Base-by-base conservation (phyloP, 2,329 filamentous ascomycete species). In the Sporothrix globosa region DNA sequence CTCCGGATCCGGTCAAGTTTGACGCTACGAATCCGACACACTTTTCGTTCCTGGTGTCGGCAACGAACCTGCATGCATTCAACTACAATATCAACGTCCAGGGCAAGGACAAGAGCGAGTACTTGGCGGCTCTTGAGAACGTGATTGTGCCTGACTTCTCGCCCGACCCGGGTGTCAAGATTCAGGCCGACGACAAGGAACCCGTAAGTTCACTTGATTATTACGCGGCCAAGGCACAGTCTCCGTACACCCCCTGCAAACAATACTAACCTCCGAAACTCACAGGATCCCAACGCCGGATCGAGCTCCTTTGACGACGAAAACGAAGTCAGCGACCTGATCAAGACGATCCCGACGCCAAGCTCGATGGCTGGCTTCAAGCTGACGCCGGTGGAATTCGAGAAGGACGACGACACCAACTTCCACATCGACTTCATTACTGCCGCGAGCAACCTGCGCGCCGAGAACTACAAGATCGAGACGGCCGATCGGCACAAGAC, bases 371-470 rank as follows among this genome's bases (percentile, higher is more conserved):
- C 92, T 34, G 93, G 93, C 46, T 97, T 96, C 86, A 94, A 94
- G 81, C 84, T 99, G 68, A 88, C 90, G 70, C 92, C 95, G 3
- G 96, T 98, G 6, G 96, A 98, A 76, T 99, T 99, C 77, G 73
- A 99, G 82, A 99, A 99, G 85, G 96, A 99, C 74, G 96, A 99
- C 77, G 96, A 99, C 80, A 92, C 91, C 67, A 99, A 99, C 81
- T 89, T 96, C 81, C 96, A 99, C 84, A 99, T 99, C 77, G 96
- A 98, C 81, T 99, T 99, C 84, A 98, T 99, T 82, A 96, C 96
- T 9, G 93, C 94, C 1, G 94, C 94, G 74, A 97, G 94, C 84
- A 99, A 99, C 80, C 85, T 99, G 72, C 92, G 96, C 72, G 96
- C 96, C 0, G 91, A 97, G 81, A 99, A 99, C 83, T 99, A 99